Percentiles rank a stretch among this genome's conserved stretches.
Conservation (phyloP, 805 yeast species). For the Komagataella pastoris region DNA sequence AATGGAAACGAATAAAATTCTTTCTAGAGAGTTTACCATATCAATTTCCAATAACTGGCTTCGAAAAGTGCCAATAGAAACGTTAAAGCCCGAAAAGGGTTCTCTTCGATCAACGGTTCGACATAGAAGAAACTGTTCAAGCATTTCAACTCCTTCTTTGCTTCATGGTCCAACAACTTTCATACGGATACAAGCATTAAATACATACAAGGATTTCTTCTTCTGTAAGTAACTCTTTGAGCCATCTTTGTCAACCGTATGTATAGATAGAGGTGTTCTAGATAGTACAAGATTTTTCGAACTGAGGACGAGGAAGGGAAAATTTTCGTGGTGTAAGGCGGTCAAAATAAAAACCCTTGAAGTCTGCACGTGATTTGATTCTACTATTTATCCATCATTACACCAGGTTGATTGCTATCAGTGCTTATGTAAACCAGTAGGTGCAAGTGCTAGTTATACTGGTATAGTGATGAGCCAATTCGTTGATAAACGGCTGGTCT, state of each 20-base stretch:
- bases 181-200: conserved; percentile 16
- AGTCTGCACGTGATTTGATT: background rate
- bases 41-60: background rate
- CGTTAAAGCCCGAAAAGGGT: no score
- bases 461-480: no score
- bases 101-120: background rate
- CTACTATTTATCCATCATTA: background rate
- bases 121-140: background rate
- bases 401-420: background rate
- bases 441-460: background rate
- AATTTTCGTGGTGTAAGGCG: background rate
- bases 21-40: background rate
- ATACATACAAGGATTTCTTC: conserved; percentile 97
- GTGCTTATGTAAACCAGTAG: background rate
- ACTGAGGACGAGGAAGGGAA: background rate
- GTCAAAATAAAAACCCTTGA: background rate
- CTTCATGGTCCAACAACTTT: background rate
- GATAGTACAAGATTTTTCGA: background rate
- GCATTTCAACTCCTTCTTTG: background rate
- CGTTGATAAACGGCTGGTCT: background rate
- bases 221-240: conserved; percentile 98
- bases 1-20: background rate
- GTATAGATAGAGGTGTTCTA: background rate
- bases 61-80: background rate
- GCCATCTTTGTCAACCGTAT: conserved; percentile 54